These are phyloP conservation scores for Ogataea pini DNA, from an alignment of 805 yeast genomes.

Conservation along the genomic window DNA sequence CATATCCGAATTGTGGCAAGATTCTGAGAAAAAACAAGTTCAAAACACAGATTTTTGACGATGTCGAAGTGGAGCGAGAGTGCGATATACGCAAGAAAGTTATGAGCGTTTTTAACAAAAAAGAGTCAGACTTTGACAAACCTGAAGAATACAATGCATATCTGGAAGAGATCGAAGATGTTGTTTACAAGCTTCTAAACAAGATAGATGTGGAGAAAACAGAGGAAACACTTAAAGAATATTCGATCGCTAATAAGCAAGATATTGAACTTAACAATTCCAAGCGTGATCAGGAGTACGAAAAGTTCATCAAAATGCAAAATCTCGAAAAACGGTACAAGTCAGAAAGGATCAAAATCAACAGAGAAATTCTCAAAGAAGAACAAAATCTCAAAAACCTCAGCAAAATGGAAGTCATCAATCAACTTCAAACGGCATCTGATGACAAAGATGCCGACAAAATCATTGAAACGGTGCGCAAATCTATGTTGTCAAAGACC, in stretches of 20 bases:
- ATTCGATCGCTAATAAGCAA: slow-evolving; percentile 72
- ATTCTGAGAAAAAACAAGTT: slow-evolving; percentile 84
- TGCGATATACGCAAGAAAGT: slow-evolving; percentile 87
- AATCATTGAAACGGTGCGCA: slow-evolving; percentile 53
- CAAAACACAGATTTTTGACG: slow-evolving; percentile 91
- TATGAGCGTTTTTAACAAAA: slow-evolving; percentile 74
- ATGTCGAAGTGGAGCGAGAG: slow-evolving; percentile 84
- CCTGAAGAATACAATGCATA: slow-evolving; percentile 70
- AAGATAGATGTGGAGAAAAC: slow-evolving; percentile 69
- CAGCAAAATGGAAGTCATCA: slow-evolving; percentile 57
- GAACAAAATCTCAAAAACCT: slow-evolving; percentile 44
- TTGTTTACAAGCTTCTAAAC: slow-evolving; percentile 73
- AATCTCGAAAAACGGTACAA: slow-evolving; percentile 71
- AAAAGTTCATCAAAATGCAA: slow-evolving; percentile 60
- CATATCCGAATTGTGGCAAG: slow-evolving; percentile 87
- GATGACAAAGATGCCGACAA: slow-evolving; percentile 39
- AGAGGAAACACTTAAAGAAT: slow-evolving; percentile 62
- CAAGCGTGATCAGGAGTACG: slow-evolving; percentile 69
- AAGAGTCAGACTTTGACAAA: slow-evolving; percentile 66
- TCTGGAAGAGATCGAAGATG: slow-evolving; percentile 79
- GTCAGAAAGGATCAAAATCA: slow-evolving; percentile 65
- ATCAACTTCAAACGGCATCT: slow-evolving; percentile 44
- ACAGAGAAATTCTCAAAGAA: slow-evolving; percentile 56
- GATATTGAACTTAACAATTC: slow-evolving; percentile 76
- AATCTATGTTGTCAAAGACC: slow-evolving; percentile 59